Percentiles rank a stretch among this genome's conserved stretches.
phyloP scores from a whole-genome alignment of 225 moss, liverwort and hornwort genomes.

The Physcomitrellopsis africana region DNA sequence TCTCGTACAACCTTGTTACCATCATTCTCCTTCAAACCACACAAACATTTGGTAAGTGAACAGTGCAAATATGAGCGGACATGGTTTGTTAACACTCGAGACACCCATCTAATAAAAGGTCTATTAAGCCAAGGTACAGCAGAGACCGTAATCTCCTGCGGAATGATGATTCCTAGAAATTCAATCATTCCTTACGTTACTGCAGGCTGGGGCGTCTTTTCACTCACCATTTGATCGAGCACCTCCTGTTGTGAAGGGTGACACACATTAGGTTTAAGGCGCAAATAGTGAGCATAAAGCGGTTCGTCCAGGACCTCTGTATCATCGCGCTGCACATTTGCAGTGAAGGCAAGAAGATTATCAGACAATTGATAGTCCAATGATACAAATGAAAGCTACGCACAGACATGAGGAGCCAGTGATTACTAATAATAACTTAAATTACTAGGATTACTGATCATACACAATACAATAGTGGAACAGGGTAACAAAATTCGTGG shows the following conservation, averaged over 20 bases:
- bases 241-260: conserved; percentile 60
- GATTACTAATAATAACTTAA: neutral
- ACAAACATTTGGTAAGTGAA: neutral
- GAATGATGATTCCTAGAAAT: neutral
- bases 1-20: conserved; percentile 54
- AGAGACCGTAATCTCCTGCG: neutral
- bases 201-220: neutral
- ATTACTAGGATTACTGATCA: no score
- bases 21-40: conserved; percentile 56
- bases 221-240: conserved; percentile 45
- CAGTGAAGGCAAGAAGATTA: neutral
- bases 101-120: neutral
- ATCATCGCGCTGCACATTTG: conserved; percentile 59
- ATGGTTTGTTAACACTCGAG: neutral
- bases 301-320: conserved; percentile 68
- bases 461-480: neutral
- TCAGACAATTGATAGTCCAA: neutral
- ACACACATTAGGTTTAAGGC: conserved; percentile 44
- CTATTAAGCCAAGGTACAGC: neutral
- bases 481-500: neutral
- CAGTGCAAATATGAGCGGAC: neutral
- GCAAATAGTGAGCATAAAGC: conserved; percentile 63
- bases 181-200: neutral
- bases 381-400: neutral
- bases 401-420: neutral